These are phyloP conservation scores for Metarhizium anisopliae DNA, from an alignment of 2,329 filamentous ascomycete species.

Conservation along the genomic window DNA sequence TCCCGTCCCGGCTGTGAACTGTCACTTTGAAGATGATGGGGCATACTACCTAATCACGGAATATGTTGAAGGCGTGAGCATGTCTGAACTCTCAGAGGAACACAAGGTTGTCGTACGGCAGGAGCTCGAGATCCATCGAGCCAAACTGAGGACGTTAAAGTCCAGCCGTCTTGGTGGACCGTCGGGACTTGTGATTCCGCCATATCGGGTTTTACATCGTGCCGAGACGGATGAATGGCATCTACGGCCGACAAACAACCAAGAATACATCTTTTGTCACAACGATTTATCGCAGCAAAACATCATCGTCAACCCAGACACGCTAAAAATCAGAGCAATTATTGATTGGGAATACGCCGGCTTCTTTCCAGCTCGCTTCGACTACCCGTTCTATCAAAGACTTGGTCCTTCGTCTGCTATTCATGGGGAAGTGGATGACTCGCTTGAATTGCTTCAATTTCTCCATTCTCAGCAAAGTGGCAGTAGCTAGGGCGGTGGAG, in stretches of 20 bases:
- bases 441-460: conserved; percentile 1
- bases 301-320: background rate
- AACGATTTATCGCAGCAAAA: background rate
- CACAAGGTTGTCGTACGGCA: too few relatives aligned
- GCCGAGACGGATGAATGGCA: too few relatives aligned
- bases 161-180: background rate
- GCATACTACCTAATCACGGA: conserved; percentile 1
- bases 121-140: background rate
- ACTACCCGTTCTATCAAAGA: conserved; percentile 11
- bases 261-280: background rate
- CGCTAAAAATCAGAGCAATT: background rate
- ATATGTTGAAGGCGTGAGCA: conserved; percentile 7
- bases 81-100: background rate
- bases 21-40: conserved; percentile 3
- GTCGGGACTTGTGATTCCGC: background rate
- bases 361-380: conserved; percentile 11
- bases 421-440: conserved; percentile 7
- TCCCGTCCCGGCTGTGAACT: conserved; percentile 7
- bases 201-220: background rate
- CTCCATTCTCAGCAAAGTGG: background rate
- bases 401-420: conserved; percentile 12
- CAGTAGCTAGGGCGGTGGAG: background rate
- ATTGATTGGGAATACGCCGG: background rate
- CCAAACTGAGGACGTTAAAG: background rate
- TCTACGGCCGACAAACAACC: background rate